phyloP scores from a whole-genome alignment of 495 filamentous ascomycete genomes.

The Podospora fimiseda region DNA sequence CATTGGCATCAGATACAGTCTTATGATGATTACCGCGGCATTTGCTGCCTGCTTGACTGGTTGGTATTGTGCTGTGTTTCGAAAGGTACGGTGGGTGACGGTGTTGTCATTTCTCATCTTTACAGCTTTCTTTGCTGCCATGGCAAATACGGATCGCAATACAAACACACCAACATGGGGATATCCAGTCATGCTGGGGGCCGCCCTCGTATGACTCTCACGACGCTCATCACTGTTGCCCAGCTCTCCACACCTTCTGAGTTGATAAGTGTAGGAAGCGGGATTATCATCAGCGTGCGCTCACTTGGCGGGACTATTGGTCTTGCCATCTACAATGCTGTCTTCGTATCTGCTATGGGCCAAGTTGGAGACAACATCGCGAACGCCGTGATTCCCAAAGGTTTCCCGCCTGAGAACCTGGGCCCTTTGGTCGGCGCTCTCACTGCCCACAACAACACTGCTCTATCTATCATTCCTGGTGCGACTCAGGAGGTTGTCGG shows the following conservation, averaged over 20 bases:
- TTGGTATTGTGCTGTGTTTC: conserved; percentile 21
- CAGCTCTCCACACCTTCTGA: conserved; percentile 30
- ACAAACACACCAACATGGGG: conserved; percentile 21
- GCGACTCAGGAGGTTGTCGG: conserved; percentile 17
- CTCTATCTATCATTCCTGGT: conserved; percentile 12
- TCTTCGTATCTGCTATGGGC: conserved; percentile 13
- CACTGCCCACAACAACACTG: conserved; percentile 9
- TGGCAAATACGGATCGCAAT: conserved; percentile 20
- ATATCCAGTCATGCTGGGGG: conserved; percentile 26
- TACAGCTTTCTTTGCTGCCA: conserved; percentile 21
- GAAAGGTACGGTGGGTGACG: conserved; percentile 17
- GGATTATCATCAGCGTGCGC: conserved; percentile 27
- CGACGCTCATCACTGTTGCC: conserved; percentile 24
- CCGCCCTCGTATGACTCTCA: conserved; percentile 22
- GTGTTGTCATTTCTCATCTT: conserved; percentile 21
- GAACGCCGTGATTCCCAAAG: conserved; percentile 14
- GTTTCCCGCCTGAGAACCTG: conserved; percentile 12
- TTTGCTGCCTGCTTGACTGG: conserved; percentile 16
- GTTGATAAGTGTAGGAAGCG: conserved; percentile 28
- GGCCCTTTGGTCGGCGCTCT: conserved; percentile 19
- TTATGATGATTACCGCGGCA: conserved; percentile 18
- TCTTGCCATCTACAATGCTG: conserved; percentile 28
- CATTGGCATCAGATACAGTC: conserved; percentile 20
- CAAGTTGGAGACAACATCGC: conserved; percentile 19
- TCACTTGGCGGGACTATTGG: conserved; percentile 30